Percentiles rank a stretch among this genome's conserved stretches.
These are phyloP conservation scores for Sphagnum tenellum DNA, from an alignment of 225 moss, liverwort and hornwort genomes.

Conservation along the genomic window DNA sequence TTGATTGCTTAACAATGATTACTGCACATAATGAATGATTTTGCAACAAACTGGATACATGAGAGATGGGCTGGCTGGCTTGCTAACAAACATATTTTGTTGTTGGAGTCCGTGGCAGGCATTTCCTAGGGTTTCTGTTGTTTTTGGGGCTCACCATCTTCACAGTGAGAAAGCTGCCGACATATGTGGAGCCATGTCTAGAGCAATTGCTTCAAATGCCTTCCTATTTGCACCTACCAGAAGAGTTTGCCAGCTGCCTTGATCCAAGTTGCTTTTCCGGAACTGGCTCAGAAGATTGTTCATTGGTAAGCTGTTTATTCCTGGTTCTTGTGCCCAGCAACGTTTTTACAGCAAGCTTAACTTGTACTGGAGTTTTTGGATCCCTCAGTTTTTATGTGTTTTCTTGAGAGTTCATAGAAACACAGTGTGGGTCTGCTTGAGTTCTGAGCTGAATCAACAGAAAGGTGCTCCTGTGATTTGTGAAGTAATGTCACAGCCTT, in stretches of 20 bases:
- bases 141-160: constrained; percentile 72
- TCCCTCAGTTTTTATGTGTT: too few species aligned
- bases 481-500: constrained; percentile 6
- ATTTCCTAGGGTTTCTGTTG: constrained; percentile 76
- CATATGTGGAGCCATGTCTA: constrained; percentile 21
- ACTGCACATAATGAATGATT: too few species aligned
- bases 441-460: constrained; percentile 10
- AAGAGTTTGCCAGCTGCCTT: constrained; percentile 43
- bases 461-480: constrained; percentile 13
- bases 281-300: neutral
- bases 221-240: constrained; percentile 56
- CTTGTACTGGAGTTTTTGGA: neutral
- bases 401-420: too few species aligned
- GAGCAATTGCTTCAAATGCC: constrained; percentile 52
- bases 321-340: neutral
- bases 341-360: neutral
- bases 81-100: too few species aligned
- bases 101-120: constrained; percentile 30
- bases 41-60: too few species aligned
- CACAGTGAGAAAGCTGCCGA: constrained; percentile 47
- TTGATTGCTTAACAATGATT: too few species aligned
- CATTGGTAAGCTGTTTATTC: too few species aligned
- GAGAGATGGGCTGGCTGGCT: too few species aligned
- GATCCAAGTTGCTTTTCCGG: constrained; percentile 7
- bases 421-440: too few species aligned